phyloP scores from a whole-genome alignment of 1,139 yeast genomes.

The Blastobotrys ciferrii region DNA sequence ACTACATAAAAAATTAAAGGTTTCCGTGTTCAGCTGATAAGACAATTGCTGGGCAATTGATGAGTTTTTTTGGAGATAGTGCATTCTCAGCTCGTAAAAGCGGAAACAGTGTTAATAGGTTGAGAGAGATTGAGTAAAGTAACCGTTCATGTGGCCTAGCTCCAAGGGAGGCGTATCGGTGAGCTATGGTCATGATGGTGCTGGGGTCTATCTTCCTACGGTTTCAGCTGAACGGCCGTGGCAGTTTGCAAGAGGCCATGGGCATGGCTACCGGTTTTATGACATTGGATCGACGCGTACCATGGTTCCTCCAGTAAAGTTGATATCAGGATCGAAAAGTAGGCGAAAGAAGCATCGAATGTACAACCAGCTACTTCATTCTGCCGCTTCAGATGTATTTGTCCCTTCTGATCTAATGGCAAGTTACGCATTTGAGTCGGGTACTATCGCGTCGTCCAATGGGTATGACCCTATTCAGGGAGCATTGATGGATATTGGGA shows the following conservation, averaged over 20 bases:
- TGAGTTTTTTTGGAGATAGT: not conserved
- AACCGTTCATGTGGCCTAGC: slow-evolving; percentile 21
- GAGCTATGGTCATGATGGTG: slow-evolving; percentile 28
- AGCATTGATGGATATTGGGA: slow-evolving; percentile 19
- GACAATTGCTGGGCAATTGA: not conserved
- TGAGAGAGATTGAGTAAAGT: not conserved
- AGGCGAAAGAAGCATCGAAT: slow-evolving; percentile 4
- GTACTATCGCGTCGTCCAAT: slow-evolving; percentile 13
- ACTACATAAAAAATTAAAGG: too few relatives aligned
- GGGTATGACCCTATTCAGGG: slow-evolving; percentile 26
- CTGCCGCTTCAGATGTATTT: slow-evolving; percentile 16
- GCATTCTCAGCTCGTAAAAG: not conserved
- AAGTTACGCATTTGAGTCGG: slow-evolving; percentile 19
- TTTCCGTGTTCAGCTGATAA: too few relatives aligned
- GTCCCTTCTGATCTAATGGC: slow-evolving; percentile 17
- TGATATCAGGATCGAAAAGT: slow-evolving; percentile 1
- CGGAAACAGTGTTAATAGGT: too few relatives aligned
- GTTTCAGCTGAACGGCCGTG: slow-evolving; percentile 23
- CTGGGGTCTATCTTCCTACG: slow-evolving; percentile 23
- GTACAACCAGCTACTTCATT: not conserved
- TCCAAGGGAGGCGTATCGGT: slow-evolving; percentile 19
- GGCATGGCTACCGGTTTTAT: slow-evolving; percentile 22
- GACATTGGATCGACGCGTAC: slow-evolving; percentile 16
- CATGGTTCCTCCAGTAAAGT: slow-evolving; percentile 15
- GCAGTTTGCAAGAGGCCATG: slow-evolving; percentile 27